Base-by-base conservation (phyloP, 1,139 yeast species). In the Suhomyces panamericanus region DNA sequence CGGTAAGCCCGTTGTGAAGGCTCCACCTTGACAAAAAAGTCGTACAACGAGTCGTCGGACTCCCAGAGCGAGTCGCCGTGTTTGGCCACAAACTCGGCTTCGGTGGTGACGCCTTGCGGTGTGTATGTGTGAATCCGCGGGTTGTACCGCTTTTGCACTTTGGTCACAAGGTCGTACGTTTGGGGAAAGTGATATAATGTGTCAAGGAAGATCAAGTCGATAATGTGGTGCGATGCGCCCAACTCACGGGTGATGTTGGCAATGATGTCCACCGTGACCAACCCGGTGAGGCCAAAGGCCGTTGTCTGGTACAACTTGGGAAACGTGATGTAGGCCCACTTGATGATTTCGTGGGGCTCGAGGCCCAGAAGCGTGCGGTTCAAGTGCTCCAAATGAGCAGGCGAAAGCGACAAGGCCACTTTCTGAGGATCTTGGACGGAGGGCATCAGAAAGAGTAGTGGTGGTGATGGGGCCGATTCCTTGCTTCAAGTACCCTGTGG, bases 111-210 rank as follows among this genome's bases (percentile, higher is more conserved):
- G 26, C 76, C 84, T 16, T 63, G 55, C 0, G 98, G 97, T 54
- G 76, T 78, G 67, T 74, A 89, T 2, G 85, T 70, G 54, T 85
- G 84, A 24, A 88, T 66, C 10, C 63, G 61, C 16, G 83, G 77
- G 22, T 53, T 45, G 62, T 93, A 93, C 52, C 73, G 77, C 11
- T 61, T 54, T 56, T 78, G 69, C 32, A 93, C 77, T 15, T 70
- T 72, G 1, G 78, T 71, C 4, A 90, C 84, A 40, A 93, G 73
- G n/a, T 84, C 87, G 37, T 85, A 69, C 0, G 99, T 93, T 64
- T 93, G 98, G 11, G 93, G 89, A 72, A 93, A 93, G 62, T 91
- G 97, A 62, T 91, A 88, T 48, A 93, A 71, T 0, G 99, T 93
- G 62, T 93, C 98, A 38, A 91, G 74, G 60, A 91, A 93, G 4